A percentile compares a stretch with the other conserved stretches of the same genome.
Conservation (phyloP, 495 filamentous ascomycete genomes). For the Xylaria acuta region DNA sequence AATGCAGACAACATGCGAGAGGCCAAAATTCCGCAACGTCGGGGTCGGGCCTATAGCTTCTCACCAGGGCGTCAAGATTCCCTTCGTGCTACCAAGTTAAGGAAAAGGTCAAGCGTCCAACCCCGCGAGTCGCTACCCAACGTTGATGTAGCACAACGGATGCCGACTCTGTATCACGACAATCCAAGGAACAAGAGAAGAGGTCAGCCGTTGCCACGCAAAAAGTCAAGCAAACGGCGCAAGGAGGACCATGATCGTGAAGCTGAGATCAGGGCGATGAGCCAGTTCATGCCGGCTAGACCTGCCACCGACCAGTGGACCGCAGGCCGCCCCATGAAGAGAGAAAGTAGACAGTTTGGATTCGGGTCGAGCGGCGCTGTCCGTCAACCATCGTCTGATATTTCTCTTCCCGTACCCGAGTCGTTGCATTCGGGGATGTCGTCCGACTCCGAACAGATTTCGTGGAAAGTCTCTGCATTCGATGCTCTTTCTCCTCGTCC, state of each 20-base stretch:
- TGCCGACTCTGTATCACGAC: constrained; percentile 66
- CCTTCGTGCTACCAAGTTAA: constrained; percentile 44
- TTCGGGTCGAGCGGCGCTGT: constrained; percentile 59
- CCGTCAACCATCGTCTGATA: constrained; percentile 70
- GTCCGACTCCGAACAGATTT: constrained; percentile 70
- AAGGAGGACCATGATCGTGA: constrained; percentile 76
- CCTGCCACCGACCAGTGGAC: constrained; percentile 59
- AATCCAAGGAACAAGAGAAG: constrained; percentile 56
- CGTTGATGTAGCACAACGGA: constrained; percentile 49
- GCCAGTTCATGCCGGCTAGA: constrained; percentile 69
- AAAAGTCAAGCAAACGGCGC: constrained; percentile 80
- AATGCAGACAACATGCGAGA: constrained; percentile 39
- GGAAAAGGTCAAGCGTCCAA: constrained; percentile 39
- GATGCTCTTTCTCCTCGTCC: constrained; percentile 80
- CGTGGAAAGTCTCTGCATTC: constrained; percentile 76
- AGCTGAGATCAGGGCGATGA: constrained; percentile 87
- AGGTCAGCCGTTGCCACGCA: constrained; percentile 63
- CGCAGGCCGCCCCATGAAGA: constrained; percentile 58
- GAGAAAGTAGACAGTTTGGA: constrained; percentile 69
- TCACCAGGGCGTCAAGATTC: constrained; percentile 58
- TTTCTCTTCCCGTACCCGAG: constrained; percentile 73
- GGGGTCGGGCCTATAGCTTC: constrained; percentile 58
- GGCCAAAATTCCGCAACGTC: constrained; percentile 56
- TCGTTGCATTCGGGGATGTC: constrained; percentile 78
- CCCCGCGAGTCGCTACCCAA: constrained; percentile 38